A percentile compares a stretch with the other conserved stretches of the same genome.
Evolutionary conservation across 148 eudicot species (phyloP).

Genomic region (Rhododendron ferrugineum): DNA sequence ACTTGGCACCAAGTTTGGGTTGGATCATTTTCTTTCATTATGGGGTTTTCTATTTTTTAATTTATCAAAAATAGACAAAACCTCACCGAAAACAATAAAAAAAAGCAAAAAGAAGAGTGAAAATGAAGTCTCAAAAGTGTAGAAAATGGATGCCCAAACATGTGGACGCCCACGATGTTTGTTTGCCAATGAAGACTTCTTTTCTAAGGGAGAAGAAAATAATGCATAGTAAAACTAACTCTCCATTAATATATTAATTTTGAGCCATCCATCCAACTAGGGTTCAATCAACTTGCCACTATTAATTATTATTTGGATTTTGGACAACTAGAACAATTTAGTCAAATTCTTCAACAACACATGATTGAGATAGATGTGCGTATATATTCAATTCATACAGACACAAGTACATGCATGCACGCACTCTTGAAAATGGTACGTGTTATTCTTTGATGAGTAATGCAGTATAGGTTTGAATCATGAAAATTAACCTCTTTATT

Average conservation of each 20-base stretch:
- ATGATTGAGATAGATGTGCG: neutral
- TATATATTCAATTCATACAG: neutral
- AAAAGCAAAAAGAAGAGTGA: conserved; percentile 1
- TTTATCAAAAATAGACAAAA: neutral
- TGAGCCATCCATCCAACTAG: neutral
- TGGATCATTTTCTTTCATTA: neutral
- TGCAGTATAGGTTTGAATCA: neutral
- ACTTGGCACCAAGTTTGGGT: neutral
- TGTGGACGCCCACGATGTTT: conserved; percentile 3
- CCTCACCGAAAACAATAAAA: neutral
- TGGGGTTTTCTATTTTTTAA: neutral
- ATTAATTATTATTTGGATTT: neutral
- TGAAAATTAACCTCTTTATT: neutral
- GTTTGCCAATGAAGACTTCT: neutral
- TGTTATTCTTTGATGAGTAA: neutral
- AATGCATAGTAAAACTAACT: neutral
- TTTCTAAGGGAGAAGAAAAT: neutral
- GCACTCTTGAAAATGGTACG: too few species aligned
- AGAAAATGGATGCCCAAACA: conserved; percentile 12
- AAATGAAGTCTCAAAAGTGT: conserved; percentile 13
- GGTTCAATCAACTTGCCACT: neutral
- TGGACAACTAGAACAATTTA: neutral
- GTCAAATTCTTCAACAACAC: neutral
- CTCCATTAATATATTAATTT: neutral
- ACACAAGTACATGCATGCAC: too few species aligned